phyloP scores from a whole-genome alignment of 805 yeast species.

The Debaryomyces maramus region DNA sequence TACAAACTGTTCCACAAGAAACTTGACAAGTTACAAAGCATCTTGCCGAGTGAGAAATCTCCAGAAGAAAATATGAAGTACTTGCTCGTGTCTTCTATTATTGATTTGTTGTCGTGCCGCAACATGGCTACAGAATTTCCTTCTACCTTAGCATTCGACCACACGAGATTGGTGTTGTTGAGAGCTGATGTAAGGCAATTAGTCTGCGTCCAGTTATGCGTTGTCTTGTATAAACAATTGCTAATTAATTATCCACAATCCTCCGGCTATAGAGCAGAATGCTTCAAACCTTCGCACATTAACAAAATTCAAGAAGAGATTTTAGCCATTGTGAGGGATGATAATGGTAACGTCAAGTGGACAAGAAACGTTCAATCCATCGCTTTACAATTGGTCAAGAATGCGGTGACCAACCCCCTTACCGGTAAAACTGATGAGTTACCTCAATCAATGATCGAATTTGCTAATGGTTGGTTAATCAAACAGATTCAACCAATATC shows the following conservation, averaged over 20 bases:
- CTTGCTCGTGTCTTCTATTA: slow-evolving; percentile 50
- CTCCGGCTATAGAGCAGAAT: slow-evolving; percentile 16
- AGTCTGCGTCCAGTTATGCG: slow-evolving; percentile 75
- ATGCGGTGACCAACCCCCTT: slow-evolving; percentile 21
- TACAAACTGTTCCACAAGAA: slow-evolving; percentile 33
- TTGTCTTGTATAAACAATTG: slow-evolving; percentile 70
- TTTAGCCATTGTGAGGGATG: slow-evolving; percentile 77
- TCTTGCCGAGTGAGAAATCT: background rate
- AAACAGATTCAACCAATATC: slow-evolving; percentile 85
- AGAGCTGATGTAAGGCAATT: slow-evolving; percentile 86
- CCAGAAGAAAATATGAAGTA: slow-evolving; percentile 28
- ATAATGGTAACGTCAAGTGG: slow-evolving; percentile 87
- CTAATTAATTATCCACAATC: slow-evolving; percentile 31
- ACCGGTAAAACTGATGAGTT: slow-evolving; percentile 18
- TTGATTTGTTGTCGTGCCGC: slow-evolving; percentile 70
- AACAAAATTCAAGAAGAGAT: slow-evolving; percentile 65
- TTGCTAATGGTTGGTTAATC: slow-evolving; percentile 75
- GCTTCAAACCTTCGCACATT: slow-evolving; percentile 35
- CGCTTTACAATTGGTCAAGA: slow-evolving; percentile 63
- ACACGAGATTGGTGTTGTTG: slow-evolving; percentile 69
- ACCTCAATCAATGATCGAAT: slow-evolving; percentile 48
- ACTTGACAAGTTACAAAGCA: background rate
- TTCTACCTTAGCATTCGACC: slow-evolving; percentile 79
- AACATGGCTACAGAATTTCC: slow-evolving; percentile 84
- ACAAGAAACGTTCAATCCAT: slow-evolving; percentile 75